phyloP scores from a whole-genome alignment of 2,329 filamentous ascomycete species.

The Cercospora janseana region DNA sequence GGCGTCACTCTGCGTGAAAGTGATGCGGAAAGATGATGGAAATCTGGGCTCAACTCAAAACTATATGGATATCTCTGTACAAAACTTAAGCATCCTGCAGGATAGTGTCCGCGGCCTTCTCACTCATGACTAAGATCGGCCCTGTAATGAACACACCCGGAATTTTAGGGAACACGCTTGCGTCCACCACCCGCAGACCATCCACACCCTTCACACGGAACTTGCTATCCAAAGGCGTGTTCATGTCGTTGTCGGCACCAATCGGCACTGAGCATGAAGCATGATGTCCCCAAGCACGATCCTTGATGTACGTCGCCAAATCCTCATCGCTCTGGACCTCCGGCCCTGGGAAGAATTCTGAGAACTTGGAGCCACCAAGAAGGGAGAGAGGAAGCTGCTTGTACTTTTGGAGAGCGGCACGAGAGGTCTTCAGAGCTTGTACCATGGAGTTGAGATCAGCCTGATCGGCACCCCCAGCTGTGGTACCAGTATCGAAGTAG shows the following conservation, averaged over 20 bases:
- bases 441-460: slow-evolving; percentile 52
- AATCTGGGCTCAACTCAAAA: not conserved
- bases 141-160: slow-evolving; percentile 55
- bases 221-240: slow-evolving; percentile 20
- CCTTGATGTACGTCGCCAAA: slow-evolving; percentile 47
- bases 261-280: slow-evolving; percentile 56
- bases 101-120: slow-evolving; percentile 62
- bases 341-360: slow-evolving; percentile 44
- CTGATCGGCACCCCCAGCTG: slow-evolving; percentile 35
- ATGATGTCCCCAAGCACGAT: slow-evolving; percentile 56
- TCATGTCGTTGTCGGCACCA: slow-evolving; percentile 40
- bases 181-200: slow-evolving; percentile 29
- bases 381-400: slow-evolving; percentile 9
- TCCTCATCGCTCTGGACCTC: slow-evolving; percentile 45
- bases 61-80: too few species aligned
- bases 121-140: slow-evolving; percentile 56
- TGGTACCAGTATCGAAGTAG: slow-evolving; percentile 53
- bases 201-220: slow-evolving; percentile 19
- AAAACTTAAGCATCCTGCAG: slow-evolving; percentile 25
- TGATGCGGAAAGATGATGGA: not conserved
- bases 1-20: not conserved
- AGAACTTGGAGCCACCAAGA: slow-evolving; percentile 24
- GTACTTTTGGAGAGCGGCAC: slow-evolving; percentile 24
- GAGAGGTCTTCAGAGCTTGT: slow-evolving; percentile 54
- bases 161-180: slow-evolving; percentile 50